These are phyloP conservation scores for Capsella bursapastoris DNA, from an alignment of 345 rosid species.

Conservation along the genomic window DNA sequence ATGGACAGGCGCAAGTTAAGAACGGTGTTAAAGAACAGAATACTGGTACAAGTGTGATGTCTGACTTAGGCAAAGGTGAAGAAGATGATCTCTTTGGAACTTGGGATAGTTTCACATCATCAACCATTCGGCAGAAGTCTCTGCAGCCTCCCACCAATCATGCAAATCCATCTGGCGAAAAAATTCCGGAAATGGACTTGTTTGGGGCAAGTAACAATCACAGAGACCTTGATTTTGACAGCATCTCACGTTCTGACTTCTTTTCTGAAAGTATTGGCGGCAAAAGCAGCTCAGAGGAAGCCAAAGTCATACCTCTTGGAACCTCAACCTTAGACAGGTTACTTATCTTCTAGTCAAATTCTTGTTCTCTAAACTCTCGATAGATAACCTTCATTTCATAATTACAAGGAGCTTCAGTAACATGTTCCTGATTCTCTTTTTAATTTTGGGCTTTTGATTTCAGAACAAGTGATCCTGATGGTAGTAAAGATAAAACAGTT, in stretches of 20 bases:
- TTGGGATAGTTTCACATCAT: constrained; percentile 71
- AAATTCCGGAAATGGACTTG: constrained; percentile 46
- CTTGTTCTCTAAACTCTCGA: neutral
- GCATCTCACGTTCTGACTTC: constrained; percentile 38
- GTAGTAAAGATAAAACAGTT: constrained; percentile 41
- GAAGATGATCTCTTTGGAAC: constrained; percentile 61
- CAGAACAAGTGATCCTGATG: constrained; percentile 47
- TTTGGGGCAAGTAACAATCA: constrained; percentile 38
- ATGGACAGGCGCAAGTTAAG: constrained; percentile 22
- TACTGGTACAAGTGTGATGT: constrained; percentile 36
- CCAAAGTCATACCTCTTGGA: constrained; percentile 39
- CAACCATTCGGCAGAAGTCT: constrained; percentile 45
- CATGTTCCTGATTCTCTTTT: neutral
- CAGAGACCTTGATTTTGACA: constrained; percentile 40
- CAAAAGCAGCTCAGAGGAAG: constrained; percentile 44
- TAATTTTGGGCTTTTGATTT: constrained; percentile 20
- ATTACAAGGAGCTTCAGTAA: neutral
- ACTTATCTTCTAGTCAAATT: constrained; percentile 16
- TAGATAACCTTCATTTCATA: constrained; percentile 7
- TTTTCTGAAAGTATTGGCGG: constrained; percentile 45
- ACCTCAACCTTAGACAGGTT: constrained; percentile 58
- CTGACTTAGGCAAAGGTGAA: constrained; percentile 45
- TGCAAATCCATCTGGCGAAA: constrained; percentile 42
- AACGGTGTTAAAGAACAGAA: constrained; percentile 39
- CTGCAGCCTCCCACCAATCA: constrained; percentile 39